Base-by-base conservation (phyloP, 192 early-diverging fungal genomes). In the Obelidium mucronatum region DNA sequence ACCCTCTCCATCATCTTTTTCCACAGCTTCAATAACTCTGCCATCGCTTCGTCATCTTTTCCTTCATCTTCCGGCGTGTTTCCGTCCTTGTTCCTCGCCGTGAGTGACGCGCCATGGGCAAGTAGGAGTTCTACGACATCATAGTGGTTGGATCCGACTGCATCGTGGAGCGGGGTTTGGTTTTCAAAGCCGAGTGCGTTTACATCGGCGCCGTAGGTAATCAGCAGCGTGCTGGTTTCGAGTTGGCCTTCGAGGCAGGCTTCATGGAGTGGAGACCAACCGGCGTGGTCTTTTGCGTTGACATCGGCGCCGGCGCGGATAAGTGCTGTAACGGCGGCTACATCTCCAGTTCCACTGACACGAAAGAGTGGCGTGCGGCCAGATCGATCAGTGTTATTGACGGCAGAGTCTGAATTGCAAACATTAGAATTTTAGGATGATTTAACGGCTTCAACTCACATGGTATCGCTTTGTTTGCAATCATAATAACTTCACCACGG, bases 141-240 rank as follows among this genome's bases (percentile, higher is more conserved):
- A 24, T 77, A 61, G 60, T 90, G 84, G 13, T 73, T 79, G 26
- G 79, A 76, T 22, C 58, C 76, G 35, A 79, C 82, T 2, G 89
- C 89, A 77, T 90, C 88, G 70, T 90, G 88, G n/a, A 90, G 74
- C 6, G 88, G 85, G 31, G 88, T 89, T 58, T 90, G 85, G n/a
- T 75, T 74, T 24, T 88, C 83, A 19, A 75, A 70, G 0, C 82
- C 86, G 13, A 77, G 55, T 15, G 78, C 80, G 64, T 89, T 86
- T 13, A 85, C 83, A 62, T 90, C 85, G 1, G 88, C 88, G 22
- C 86, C 89, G 61, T 78, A 80, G 31, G 44, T 17, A 2, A 90
- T 65, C 69, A 90, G 60, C 13, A 87, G 77, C 11, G 40, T 40
- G 28, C 80, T 84, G 8, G 84, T 75, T 36, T 79, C 72, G 3